phyloP scores from a whole-genome alignment of 2,329 filamentous ascomycete species.

The Purpureocillium lavendulum region DNA sequence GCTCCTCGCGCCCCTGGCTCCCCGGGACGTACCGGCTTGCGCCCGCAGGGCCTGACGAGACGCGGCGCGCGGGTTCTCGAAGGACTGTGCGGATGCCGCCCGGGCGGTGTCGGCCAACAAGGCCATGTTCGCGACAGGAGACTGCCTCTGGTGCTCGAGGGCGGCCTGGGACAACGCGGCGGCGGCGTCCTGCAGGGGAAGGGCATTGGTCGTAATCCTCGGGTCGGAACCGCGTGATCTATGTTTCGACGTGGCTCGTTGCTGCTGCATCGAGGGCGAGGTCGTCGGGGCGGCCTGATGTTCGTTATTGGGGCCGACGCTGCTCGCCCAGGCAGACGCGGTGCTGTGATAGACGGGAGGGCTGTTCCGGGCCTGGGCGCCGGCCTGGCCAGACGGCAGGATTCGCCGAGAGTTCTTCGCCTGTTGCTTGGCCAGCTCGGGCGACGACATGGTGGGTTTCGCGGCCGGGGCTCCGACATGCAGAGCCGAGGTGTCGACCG shows the following conservation, averaged over 20 bases:
- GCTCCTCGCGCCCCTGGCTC: neutral
- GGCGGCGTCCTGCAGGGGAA: slow-evolving; percentile 1
- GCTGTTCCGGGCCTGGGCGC: neutral
- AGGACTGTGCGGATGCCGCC: slow-evolving; percentile 21
- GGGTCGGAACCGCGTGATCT: neutral
- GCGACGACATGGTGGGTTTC: neutral
- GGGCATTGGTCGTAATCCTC: neutral
- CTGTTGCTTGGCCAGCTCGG: neutral
- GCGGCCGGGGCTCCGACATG: too few species aligned
- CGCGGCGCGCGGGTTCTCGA: slow-evolving; percentile 15
- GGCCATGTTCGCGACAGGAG: slow-evolving; percentile 10
- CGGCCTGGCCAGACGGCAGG: neutral
- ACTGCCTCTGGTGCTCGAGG: slow-evolving; percentile 19
- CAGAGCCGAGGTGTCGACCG: slow-evolving; percentile 3
- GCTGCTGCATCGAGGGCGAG: slow-evolving; percentile 1
- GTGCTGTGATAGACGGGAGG: neutral
- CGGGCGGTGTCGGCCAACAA: slow-evolving; percentile 9
- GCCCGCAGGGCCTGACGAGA: slow-evolving; percentile 23
- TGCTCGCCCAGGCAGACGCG: slow-evolving; percentile 1
- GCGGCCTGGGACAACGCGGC: slow-evolving; percentile 7
- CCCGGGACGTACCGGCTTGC: neutral
- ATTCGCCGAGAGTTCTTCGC: neutral
- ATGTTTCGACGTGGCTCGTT: neutral
- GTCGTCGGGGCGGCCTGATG: neutral
- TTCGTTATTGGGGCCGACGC: neutral